These are phyloP conservation scores for Tylopilus sp. DNA, from an alignment of 1,284 basidiomycete genomes.

Conservation along the genomic window DNA sequence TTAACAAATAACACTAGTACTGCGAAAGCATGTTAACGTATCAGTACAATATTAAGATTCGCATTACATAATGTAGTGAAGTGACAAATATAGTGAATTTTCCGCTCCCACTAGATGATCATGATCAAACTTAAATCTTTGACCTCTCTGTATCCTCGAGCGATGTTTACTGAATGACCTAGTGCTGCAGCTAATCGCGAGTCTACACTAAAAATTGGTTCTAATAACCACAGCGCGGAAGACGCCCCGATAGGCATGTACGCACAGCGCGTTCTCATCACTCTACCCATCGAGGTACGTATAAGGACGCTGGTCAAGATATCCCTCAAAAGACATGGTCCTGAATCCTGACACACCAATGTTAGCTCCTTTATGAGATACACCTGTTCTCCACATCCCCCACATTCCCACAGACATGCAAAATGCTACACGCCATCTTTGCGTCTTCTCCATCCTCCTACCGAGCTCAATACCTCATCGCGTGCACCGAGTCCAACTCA, in stretches of 20 bases:
- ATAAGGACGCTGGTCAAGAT: background rate
- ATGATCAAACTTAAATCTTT: no score
- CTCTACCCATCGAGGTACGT: slow-evolving; percentile 61
- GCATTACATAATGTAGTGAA: no score
- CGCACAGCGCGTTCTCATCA: slow-evolving; percentile 36
- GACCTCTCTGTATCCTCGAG: background rate
- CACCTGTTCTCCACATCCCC: slow-evolving; percentile 74
- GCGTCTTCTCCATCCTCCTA: slow-evolving; percentile 61
- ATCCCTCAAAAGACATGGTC: slow-evolving; percentile 1
- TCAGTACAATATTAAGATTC: background rate
- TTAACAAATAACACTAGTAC: no score
- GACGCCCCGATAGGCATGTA: slow-evolving; percentile 16
- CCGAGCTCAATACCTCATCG: slow-evolving; percentile 70
- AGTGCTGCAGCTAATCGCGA: background rate
- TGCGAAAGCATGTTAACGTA: no score
- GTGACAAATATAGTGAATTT: slow-evolving; percentile 1
- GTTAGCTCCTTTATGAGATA: slow-evolving; percentile 79
- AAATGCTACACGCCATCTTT: slow-evolving; percentile 63
- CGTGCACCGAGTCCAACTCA: slow-evolving; percentile 42
- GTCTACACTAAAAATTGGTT: background rate
- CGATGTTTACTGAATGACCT: background rate
- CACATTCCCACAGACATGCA: slow-evolving; percentile 66
- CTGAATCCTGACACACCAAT: slow-evolving; percentile 3
- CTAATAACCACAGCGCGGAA: background rate
- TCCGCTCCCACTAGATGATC: background rate